phyloP scores from a whole-genome alignment of 495 filamentous ascomycete genomes.

The Extremus antarcticus region DNA sequence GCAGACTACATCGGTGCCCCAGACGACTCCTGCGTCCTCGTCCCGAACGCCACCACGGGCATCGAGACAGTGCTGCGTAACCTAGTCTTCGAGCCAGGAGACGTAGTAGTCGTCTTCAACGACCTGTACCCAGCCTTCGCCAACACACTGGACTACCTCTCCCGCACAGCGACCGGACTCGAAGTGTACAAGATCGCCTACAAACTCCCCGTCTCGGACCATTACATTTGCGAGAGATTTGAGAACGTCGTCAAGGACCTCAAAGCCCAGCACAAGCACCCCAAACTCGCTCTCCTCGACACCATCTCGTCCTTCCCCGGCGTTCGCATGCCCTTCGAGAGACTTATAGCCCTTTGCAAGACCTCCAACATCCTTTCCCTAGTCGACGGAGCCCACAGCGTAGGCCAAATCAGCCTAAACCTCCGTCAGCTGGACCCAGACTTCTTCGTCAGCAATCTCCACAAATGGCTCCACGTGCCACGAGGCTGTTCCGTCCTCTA shows the following conservation, averaged over 20 bases:
- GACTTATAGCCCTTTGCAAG: slow-evolving; percentile 49
- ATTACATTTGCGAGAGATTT: slow-evolving; percentile 45
- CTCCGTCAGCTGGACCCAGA: slow-evolving; percentile 56
- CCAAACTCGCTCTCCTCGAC: slow-evolving; percentile 62
- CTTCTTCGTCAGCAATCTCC: slow-evolving; percentile 72
- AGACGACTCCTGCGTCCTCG: slow-evolving; percentile 55
- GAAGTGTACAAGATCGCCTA: slow-evolving; percentile 34
- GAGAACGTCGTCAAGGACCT: slow-evolving; percentile 33
- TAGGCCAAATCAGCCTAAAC: slow-evolving; percentile 65
- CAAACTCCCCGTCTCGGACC: slow-evolving; percentile 50
- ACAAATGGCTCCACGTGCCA: slow-evolving; percentile 90
- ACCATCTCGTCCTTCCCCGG: slow-evolving; percentile 65
- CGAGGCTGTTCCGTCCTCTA: slow-evolving; percentile 71
- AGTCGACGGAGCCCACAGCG: slow-evolving; percentile 70
- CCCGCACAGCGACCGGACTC: slow-evolving; percentile 51
- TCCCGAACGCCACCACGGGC: slow-evolving; percentile 72
- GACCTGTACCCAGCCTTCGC: slow-evolving; percentile 69
- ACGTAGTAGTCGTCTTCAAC: slow-evolving; percentile 44
- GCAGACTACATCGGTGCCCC: slow-evolving; percentile 53
- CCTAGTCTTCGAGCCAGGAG: slow-evolving; percentile 39
- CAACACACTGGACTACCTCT: slow-evolving; percentile 55
- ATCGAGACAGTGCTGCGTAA: slow-evolving; percentile 74
- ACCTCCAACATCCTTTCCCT: slow-evolving; percentile 49
- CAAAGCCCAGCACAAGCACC: slow-evolving; percentile 15
- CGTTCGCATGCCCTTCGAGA: slow-evolving; percentile 66